A percentile compares a stretch with the other conserved stretches of the same genome.
Evolutionary conservation across 192 early-diverging fungal species (phyloP).

Genomic region (Oehlia diaphana): DNA sequence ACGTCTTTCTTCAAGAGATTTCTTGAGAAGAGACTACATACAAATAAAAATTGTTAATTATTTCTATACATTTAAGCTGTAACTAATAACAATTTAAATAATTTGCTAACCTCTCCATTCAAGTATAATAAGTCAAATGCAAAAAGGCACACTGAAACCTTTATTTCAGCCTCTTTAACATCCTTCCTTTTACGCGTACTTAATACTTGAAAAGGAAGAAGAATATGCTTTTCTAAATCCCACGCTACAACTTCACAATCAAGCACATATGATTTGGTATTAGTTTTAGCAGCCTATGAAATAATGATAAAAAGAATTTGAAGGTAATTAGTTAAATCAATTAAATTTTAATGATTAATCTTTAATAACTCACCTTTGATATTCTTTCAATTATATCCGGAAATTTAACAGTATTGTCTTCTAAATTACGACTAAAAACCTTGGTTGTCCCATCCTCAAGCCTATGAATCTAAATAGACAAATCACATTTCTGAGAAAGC

Average conservation of each 20-base stretch:
- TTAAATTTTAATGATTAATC: background rate
- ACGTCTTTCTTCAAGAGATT: conserved; percentile 76
- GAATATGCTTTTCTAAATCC: conserved; percentile 82
- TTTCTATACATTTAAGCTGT: background rate
- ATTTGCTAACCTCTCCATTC: conserved; percentile 75
- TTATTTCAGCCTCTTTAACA: conserved; percentile 88
- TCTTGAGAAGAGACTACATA: conserved; percentile 69
- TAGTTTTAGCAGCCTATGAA: conserved; percentile 50
- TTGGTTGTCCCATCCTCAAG: conserved; percentile 71
- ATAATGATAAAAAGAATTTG: background rate
- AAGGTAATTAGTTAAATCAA: background rate
- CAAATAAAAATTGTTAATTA: background rate
- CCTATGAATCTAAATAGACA: conserved; percentile 72
- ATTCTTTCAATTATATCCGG: conserved; percentile 88
- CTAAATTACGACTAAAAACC: conserved; percentile 93
- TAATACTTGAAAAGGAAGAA: conserved; percentile 96
- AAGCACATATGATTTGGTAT: conserved; percentile 86
- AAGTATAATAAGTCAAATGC: conserved; percentile 95
- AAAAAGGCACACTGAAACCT: conserved; percentile 93
- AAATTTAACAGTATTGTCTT: conserved; percentile 91
- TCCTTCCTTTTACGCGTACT: conserved; percentile 96
- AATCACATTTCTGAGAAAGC: background rate
- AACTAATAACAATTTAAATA: no score
- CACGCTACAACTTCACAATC: conserved; percentile 99
- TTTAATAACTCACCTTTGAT: conserved; percentile 55